phyloP scores from a whole-genome alignment of 2,329 filamentous ascomycete genomes.

The Fusarium buharicum region DNA sequence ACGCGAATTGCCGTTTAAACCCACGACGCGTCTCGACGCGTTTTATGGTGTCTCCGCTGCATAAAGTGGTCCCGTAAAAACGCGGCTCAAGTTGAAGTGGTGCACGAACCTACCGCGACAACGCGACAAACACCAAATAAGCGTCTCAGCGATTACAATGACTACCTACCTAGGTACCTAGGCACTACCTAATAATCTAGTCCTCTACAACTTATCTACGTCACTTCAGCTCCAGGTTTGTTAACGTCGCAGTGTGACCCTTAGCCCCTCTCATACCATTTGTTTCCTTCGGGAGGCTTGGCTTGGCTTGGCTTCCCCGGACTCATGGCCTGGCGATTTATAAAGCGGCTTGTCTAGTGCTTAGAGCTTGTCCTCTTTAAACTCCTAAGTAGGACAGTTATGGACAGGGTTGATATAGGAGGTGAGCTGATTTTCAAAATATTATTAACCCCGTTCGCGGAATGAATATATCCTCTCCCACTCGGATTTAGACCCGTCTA shows the following conservation, averaged over 20 bases:
- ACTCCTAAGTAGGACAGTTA: background rate
- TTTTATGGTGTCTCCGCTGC: slow-evolving; percentile 3
- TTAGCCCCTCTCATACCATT: background rate
- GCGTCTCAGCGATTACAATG: background rate
- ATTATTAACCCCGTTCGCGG: background rate
- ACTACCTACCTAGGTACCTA: no score
- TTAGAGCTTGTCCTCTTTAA: background rate
- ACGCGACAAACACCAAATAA: slow-evolving; percentile 8
- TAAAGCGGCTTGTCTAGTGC: background rate
- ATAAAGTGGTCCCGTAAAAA: slow-evolving; percentile 17
- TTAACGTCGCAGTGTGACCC: background rate
- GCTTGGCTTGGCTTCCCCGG: slow-evolving; percentile 10
- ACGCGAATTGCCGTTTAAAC: slow-evolving; percentile 16
- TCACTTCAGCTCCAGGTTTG: slow-evolving; percentile 8
- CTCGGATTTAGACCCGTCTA: background rate
- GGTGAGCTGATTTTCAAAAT: no score
- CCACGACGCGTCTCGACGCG: slow-evolving; percentile 15
- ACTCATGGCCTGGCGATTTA: background rate
- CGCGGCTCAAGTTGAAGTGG: slow-evolving; percentile 5
- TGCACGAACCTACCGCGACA: slow-evolving; percentile 9
- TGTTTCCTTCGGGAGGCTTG: slow-evolving; percentile 1
- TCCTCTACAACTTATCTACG: no score
- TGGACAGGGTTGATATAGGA: background rate
- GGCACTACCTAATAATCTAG: no score
- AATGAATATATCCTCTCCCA: slow-evolving; percentile 2